Percentiles rank a stretch among this genome's conserved stretches.
phyloP scores from a whole-genome alignment of 257 asterid genomes.

The Nicotiana attenuata region DNA sequence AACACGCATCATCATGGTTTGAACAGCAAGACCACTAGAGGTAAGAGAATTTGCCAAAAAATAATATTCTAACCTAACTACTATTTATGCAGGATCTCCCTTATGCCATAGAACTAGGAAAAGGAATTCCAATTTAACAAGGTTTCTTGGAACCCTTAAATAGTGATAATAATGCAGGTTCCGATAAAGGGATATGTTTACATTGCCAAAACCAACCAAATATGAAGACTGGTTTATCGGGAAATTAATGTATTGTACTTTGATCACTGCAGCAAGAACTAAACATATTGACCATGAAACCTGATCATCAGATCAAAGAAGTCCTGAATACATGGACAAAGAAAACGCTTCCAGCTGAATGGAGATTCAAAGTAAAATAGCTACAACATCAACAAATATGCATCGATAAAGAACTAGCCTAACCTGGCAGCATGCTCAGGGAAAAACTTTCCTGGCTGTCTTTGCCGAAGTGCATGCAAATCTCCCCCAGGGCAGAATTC shows the following conservation, averaged over 20 bases:
- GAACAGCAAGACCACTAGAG: not conserved
- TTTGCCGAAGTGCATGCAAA: conserved; percentile 58
- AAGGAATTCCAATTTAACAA: not conserved
- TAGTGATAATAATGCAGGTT: not conserved
- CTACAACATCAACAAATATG: not conserved
- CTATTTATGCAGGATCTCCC: not conserved
- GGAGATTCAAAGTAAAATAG: not conserved
- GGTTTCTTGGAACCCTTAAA: not conserved
- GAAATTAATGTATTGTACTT: not conserved
- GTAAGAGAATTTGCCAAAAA: not conserved
- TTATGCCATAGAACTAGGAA: not conserved
- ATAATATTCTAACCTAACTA: not conserved
- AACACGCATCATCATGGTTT: not conserved
- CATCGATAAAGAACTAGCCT: conserved; percentile 1
- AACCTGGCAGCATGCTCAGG: conserved; percentile 66
- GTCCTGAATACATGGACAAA: not conserved
- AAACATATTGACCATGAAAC: not conserved
- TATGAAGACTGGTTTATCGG: not conserved
- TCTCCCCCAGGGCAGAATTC: conserved; percentile 71
- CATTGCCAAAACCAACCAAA: not conserved
- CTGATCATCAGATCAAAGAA: not conserved
- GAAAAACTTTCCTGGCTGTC: conserved; percentile 54
- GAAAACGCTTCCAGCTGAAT: not conserved
- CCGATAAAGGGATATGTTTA: not conserved
- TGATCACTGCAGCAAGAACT: not conserved